phyloP scores from a whole-genome alignment of 1,284 basidiomycete genomes.

The Irpex sp. region DNA sequence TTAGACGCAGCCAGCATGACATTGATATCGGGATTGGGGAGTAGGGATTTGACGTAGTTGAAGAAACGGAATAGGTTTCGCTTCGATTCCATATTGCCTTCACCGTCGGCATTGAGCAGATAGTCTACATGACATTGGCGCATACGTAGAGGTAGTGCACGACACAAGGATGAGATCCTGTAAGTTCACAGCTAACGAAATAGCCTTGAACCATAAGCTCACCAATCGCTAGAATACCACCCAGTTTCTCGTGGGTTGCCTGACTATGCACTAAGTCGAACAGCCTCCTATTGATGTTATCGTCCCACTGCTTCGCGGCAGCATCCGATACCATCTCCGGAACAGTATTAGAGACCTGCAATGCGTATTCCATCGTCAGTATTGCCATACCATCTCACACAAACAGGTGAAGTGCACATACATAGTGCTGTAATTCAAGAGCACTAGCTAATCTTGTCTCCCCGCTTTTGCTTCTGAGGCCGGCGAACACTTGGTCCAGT shows the following conservation, averaged over 20 bases:
- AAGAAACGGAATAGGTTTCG: constrained; percentile 83
- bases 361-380: constrained; percentile 2
- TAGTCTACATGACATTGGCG: constrained; percentile 44
- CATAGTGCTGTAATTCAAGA: constrained; percentile 67
- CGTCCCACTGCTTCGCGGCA: constrained; percentile 77
- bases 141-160: background rate
- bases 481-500: constrained; percentile 61
- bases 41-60: constrained; percentile 86
- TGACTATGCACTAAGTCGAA: constrained; percentile 84
- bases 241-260: constrained; percentile 71
- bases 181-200: constrained; percentile 11
- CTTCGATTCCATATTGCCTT: constrained; percentile 74
- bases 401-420: constrained; percentile 30
- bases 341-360: constrained; percentile 65
- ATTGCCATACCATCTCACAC: constrained; percentile 11
- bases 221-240: constrained; percentile 83
- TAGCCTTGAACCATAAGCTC: constrained; percentile 17
- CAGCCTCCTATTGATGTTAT: constrained; percentile 73
- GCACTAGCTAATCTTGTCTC: constrained; percentile 66
- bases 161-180: no score
- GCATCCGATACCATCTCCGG: constrained; percentile 77
- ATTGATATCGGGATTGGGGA: constrained; percentile 81
- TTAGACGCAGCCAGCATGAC: constrained; percentile 89
- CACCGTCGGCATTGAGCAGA: constrained; percentile 64
- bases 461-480: constrained; percentile 57